A percentile compares a stretch with the other conserved stretches of the same genome.
Conservation (phyloP, 1,284 basidiomycete genomes). For the Apiotrichum porosum region DNA sequence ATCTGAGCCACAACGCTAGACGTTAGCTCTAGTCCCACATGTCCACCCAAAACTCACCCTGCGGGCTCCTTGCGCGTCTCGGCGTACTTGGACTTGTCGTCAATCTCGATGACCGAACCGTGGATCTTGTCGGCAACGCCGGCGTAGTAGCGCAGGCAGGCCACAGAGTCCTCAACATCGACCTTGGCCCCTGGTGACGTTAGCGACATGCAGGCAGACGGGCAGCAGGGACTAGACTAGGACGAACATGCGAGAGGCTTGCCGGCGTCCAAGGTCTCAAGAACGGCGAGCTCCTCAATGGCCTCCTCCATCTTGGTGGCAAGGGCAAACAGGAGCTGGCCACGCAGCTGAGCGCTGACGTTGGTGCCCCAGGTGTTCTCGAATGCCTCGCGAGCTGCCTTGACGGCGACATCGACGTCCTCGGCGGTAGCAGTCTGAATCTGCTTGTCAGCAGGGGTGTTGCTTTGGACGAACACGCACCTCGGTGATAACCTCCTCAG, state of each 20-base stretch:
- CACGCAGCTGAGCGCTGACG: constrained; percentile 62
- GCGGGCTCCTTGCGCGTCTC: constrained; percentile 89
- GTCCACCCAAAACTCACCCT: constrained; percentile 50
- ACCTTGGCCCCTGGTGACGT: constrained; percentile 69
- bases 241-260: constrained; percentile 52
- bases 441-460: no score
- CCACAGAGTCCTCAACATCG: constrained; percentile 76
- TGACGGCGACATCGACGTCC: constrained; percentile 77
- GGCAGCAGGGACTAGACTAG: no score
- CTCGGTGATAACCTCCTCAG: constrained; percentile 60
- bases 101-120: constrained; percentile 45
- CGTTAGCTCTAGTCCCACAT: background rate
- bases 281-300: constrained; percentile 61
- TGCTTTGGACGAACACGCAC: no score
- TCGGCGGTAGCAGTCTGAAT: constrained; percentile 36
- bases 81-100: constrained; percentile 61
- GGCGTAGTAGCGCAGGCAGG: constrained; percentile 72
- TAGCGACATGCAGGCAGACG: no score
- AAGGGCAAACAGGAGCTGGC: constrained; percentile 70
- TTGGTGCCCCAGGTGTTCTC: constrained; percentile 78
- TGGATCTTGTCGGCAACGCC: constrained; percentile 62
- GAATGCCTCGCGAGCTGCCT: constrained; percentile 77
- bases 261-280: constrained; percentile 71
- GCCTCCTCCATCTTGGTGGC: constrained; percentile 88
- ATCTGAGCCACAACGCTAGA: constrained; percentile 79